These are phyloP conservation scores for Trichoderma afroharzianum DNA, from an alignment of 2,329 filamentous ascomycete species.

Conservation along the genomic window DNA sequence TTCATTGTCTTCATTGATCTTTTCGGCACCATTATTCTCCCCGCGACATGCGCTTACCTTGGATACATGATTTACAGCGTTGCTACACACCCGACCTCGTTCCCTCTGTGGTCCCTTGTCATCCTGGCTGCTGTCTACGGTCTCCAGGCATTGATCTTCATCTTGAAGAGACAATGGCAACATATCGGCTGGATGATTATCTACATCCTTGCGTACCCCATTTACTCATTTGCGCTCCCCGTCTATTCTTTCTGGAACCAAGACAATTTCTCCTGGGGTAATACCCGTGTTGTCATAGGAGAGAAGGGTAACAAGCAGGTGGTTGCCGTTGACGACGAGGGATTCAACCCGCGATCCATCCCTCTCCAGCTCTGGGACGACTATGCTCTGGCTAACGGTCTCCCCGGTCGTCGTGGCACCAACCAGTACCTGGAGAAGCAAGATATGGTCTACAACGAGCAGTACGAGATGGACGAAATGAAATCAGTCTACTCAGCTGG, in stretches of 20 bases:
- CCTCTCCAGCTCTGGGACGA: slow-evolving; percentile 97
- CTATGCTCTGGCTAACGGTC: slow-evolving; percentile 79
- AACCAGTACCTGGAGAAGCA: slow-evolving; percentile 65
- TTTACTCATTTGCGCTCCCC: slow-evolving; percentile 87
- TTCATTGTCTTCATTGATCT: slow-evolving; percentile 95
- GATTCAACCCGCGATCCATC: slow-evolving; percentile 87
- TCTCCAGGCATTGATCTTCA: slow-evolving; percentile 93
- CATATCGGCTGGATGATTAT: slow-evolving; percentile 99
- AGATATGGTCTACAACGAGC: slow-evolving; percentile 65
- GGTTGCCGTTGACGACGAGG: slow-evolving; percentile 79
- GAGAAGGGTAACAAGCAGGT: slow-evolving; percentile 89
- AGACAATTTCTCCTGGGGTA: slow-evolving; percentile 98
- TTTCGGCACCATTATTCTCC: slow-evolving; percentile 85
- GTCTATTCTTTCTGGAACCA: slow-evolving; percentile 99
- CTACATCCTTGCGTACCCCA: slow-evolving; percentile 90
- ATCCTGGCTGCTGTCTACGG: slow-evolving; percentile 92
- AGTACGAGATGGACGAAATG: slow-evolving; percentile 97
- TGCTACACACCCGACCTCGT: slow-evolving; percentile 64
- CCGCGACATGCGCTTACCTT: slow-evolving; percentile 82
- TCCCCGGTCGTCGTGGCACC: slow-evolving; percentile 83
- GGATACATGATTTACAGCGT: slow-evolving; percentile 82
- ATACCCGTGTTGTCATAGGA: slow-evolving; percentile 93
- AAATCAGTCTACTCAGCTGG: slow-evolving; percentile 93
- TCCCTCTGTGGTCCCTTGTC: slow-evolving; percentile 82
- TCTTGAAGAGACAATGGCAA: slow-evolving; percentile 96